Evolutionary conservation across 2,329 filamentous ascomycete species (phyloP), one percentile per base, ranked within the genome.

Genomic region (Diaporthe eres): DNA sequence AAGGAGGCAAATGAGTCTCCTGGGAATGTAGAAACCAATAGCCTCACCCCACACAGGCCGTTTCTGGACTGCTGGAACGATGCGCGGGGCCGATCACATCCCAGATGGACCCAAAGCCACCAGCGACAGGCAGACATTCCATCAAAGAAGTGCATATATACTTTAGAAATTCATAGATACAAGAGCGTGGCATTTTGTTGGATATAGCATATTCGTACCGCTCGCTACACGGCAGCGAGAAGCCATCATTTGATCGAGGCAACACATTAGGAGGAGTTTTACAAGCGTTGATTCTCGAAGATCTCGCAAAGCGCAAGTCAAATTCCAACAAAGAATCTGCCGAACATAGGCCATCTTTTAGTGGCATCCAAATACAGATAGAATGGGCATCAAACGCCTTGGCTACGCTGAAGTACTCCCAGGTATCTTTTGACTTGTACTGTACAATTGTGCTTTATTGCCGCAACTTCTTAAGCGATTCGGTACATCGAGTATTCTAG

Each of bases 1-100:
- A 78, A 88, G 92, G 79, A 88, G 93, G 79, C 92, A 95, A 82
- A 94, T 95, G 93, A 94, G 92, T 82, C 85, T 95, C 79, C 83
- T 95, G 78, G 92, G 91, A 75, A 89, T 92, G 87, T 92, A 70
- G 34, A 6, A 53, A 19, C 17, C 25, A 19, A 8, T 4, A 28
- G n/a, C n/a, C 34, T 13, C 9, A 31, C 22, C 49, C 22, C 10
- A 19, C 22, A 31, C 8, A 25, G 44, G 47, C 28, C 44, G 44
- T 67, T 47, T n/a, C 28, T 63, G 25, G 19, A 37, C 44, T 49
- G 28, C 63, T 51, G 19, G 19, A n/a, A 6, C 22, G 13, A 39
- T 9, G 19, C 39, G 28, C 31, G 15, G 63, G 42, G 25, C 61
- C 61, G 61, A 49, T 34, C 17, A 22, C 42, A 39, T 6, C 10